A percentile compares a stretch with the other conserved stretches of the same genome.
Evolutionary conservation across 2,329 filamentous ascomycete species (phyloP).

Genomic region (Seiridium unicorne): DNA sequence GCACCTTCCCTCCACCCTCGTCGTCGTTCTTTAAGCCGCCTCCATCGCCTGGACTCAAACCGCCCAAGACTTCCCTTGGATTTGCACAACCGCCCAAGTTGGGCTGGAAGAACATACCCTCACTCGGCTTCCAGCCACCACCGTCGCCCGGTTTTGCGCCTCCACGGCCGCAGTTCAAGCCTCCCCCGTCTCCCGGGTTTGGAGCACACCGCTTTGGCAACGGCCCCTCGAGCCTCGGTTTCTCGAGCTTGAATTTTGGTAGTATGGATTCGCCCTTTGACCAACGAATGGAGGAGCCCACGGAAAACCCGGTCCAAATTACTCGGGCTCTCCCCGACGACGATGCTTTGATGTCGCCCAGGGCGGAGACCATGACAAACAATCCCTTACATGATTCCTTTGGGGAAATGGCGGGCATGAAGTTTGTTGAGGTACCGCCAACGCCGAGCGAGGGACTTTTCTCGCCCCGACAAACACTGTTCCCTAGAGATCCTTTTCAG

Average conservation of each 20-base stretch:
- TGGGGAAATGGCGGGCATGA: slow-evolving; percentile 44
- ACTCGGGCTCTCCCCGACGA: slow-evolving; percentile 38
- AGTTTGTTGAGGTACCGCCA: slow-evolving; percentile 50
- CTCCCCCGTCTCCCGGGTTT: slow-evolving; percentile 46
- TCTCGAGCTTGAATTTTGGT: slow-evolving; percentile 34
- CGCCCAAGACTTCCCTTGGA: slow-evolving; percentile 4
- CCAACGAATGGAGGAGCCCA: slow-evolving; percentile 12
- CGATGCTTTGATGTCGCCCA: slow-evolving; percentile 66
- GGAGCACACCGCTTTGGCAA: slow-evolving; percentile 35
- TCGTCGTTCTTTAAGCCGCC: slow-evolving; percentile 28
- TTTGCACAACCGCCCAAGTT: neutral
- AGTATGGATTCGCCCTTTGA: slow-evolving; percentile 17
- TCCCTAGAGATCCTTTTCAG: slow-evolving; percentile 52
- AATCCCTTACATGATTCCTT: slow-evolving; percentile 58
- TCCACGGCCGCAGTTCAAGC: slow-evolving; percentile 21
- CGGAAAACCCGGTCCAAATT: slow-evolving; percentile 33
- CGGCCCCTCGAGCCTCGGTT: slow-evolving; percentile 38
- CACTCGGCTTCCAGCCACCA: slow-evolving; percentile 2
- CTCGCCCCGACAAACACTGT: slow-evolving; percentile 50
- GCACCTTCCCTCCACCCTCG: slow-evolving; percentile 21
- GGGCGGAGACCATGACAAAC: slow-evolving; percentile 70
- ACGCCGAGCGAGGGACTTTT: slow-evolving; percentile 52
- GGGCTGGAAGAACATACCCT: neutral
- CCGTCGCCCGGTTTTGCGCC: slow-evolving; percentile 3
- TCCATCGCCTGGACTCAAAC: slow-evolving; percentile 18